These are phyloP conservation scores for Kodamaea lidongshanica DNA, from an alignment of 805 yeast genomes.

Conservation along the genomic window DNA sequence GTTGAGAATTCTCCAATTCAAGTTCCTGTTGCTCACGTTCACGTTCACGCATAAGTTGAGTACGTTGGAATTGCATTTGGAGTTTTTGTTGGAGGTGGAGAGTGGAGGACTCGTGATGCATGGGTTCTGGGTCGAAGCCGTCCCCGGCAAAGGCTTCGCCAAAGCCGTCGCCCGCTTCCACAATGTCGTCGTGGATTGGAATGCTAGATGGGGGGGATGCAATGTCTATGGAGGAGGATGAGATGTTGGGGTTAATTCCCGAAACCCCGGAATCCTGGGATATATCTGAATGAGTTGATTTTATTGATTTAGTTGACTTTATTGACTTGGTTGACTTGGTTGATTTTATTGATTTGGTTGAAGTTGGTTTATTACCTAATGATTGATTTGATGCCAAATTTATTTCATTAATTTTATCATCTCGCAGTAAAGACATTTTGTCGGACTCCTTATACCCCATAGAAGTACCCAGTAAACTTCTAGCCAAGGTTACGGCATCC, in stretches of 20 bases:
- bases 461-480: slow-evolving; percentile 68
- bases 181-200: slow-evolving; percentile 1
- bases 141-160: slow-evolving; percentile 3
- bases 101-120: slow-evolving; percentile 8
- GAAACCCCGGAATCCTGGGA: slow-evolving; percentile 12
- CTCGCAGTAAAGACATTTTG: no score
- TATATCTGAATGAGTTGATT: no score
- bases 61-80: slow-evolving; percentile 14
- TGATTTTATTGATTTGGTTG: no score
- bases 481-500: slow-evolving; percentile 78
- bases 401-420: slow-evolving; percentile 34
- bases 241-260: slow-evolving; percentile 9
- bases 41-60: slow-evolving; percentile 12
- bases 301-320: no score
- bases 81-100: slow-evolving; percentile 14
- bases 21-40: slow-evolving; percentile 47
- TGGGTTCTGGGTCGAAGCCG: slow-evolving; percentile 4
- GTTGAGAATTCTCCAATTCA: slow-evolving; percentile 6
- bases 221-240: slow-evolving; percentile 10
- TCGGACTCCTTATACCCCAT: slow-evolving; percentile 53
- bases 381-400: slow-evolving; percentile 18
- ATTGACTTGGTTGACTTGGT: no score
- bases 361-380: slow-evolving; percentile 8
- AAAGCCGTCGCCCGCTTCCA: background rate
- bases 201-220: slow-evolving; percentile 4